Percentiles rank a stretch among this genome's conserved stretches.
Evolutionary conservation across 2,329 filamentous ascomycete genomes (phyloP).

Genomic region (Aphanocladium album): DNA sequence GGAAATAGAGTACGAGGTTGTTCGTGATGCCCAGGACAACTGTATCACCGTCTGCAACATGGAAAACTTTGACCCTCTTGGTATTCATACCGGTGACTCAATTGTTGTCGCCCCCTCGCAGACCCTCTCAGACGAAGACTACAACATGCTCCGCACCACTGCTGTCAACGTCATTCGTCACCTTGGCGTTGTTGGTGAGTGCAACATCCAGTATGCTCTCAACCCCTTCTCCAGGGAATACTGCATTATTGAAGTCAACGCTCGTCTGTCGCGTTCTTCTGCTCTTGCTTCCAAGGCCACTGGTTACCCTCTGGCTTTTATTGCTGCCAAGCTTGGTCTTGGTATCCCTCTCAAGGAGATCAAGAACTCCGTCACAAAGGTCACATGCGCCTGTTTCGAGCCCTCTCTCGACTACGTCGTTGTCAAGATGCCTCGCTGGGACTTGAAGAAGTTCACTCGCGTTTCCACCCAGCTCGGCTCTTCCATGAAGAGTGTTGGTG

Average conservation of each 20-base stretch:
- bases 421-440: constrained; percentile 98
- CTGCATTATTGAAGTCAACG: constrained; percentile 99
- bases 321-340: constrained; percentile 92
- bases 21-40: constrained; percentile 91
- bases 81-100: constrained; percentile 96
- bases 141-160: constrained; percentile 97
- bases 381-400: constrained; percentile 96
- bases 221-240: constrained; percentile 95
- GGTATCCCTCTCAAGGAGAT: constrained; percentile 95
- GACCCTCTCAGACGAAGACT: constrained; percentile 94
- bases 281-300: constrained; percentile 95
- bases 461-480: constrained; percentile 94
- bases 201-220: constrained; percentile 96
- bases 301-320: constrained; percentile 92
- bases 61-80: constrained; percentile 98
- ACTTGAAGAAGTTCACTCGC: constrained; percentile 96
- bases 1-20: constrained; percentile 98
- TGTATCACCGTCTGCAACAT: constrained; percentile 99
- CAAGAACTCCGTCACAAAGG: constrained; percentile 90
- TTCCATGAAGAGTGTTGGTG: constrained; percentile 99
- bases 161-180: constrained; percentile 97
- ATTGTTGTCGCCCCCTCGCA: constrained; percentile 97
- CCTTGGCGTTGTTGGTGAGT: constrained; percentile 94
- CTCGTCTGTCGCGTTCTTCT: constrained; percentile 89
- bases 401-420: constrained; percentile 97